These are phyloP conservation scores for Bipolaris zeicola DNA, from an alignment of 2,329 filamentous ascomycete species.

Conservation along the genomic window DNA sequence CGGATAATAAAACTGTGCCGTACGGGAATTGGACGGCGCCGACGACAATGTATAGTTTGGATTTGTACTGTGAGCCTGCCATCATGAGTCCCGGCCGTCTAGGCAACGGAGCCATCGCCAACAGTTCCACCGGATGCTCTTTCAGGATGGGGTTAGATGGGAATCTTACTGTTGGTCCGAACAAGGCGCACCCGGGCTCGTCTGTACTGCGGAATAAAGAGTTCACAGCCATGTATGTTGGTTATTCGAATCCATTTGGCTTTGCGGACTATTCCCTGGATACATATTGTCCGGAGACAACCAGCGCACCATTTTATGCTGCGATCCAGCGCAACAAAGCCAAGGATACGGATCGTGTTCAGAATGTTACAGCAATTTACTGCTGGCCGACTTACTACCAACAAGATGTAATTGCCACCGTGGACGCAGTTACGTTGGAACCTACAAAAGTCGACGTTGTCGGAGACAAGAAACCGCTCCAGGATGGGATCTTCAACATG, in stretches of 20 bases:
- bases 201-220: slow-evolving; percentile 8
- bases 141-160: slow-evolving; percentile 12
- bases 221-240: slow-evolving; percentile 51
- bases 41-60: slow-evolving; percentile 43
- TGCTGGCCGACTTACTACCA: slow-evolving; percentile 50
- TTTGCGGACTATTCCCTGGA: slow-evolving; percentile 41
- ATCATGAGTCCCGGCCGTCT: neutral
- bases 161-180: slow-evolving; percentile 15
- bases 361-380: slow-evolving; percentile 28
- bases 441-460: slow-evolving; percentile 20
- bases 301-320: slow-evolving; percentile 40
- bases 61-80: slow-evolving; percentile 43
- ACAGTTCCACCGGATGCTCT: neutral
- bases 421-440: slow-evolving; percentile 29
- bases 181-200: neutral
- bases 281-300: slow-evolving; percentile 36
- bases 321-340: slow-evolving; percentile 16
- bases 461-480: slow-evolving; percentile 30
- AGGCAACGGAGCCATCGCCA: neutral
- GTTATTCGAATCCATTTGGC: slow-evolving; percentile 47
- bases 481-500: slow-evolving; percentile 44
- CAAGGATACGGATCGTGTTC: slow-evolving; percentile 15
- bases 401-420: slow-evolving; percentile 52
- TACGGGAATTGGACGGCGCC: slow-evolving; percentile 29
- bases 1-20: neutral